Conservation (phyloP, 1,284 basidiomycete genomes). For the Cutaneotrichosporon sp. region DNA sequence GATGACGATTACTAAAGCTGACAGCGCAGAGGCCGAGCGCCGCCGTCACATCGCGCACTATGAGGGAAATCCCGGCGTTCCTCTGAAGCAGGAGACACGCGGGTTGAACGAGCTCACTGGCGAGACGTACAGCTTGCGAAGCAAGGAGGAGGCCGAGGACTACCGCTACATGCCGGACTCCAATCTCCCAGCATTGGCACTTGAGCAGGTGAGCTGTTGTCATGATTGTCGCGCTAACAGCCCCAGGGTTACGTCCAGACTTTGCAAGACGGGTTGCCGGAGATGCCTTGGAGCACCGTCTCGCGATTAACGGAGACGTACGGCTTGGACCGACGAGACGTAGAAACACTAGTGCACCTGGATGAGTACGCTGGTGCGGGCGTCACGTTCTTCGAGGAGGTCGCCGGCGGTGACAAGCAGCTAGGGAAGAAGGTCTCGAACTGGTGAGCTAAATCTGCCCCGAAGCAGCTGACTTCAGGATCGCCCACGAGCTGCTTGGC, state of each 20-base stretch:
- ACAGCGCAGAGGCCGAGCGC: slow-evolving; percentile 61
- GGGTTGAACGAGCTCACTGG: slow-evolving; percentile 83
- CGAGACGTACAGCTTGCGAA: slow-evolving; percentile 77
- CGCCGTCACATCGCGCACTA: slow-evolving; percentile 48
- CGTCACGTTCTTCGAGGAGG: slow-evolving; percentile 73
- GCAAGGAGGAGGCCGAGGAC: slow-evolving; percentile 92
- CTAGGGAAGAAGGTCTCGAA: slow-evolving; percentile 70
- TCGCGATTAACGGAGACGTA: slow-evolving; percentile 61
- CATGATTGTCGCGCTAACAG: background rate
- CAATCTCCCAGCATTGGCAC: slow-evolving; percentile 75
- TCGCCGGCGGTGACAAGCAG: slow-evolving; percentile 47
- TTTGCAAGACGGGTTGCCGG: slow-evolving; percentile 67
- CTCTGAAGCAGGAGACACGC: slow-evolving; percentile 75
- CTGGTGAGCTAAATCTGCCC: slow-evolving; percentile 61
- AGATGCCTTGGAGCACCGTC: slow-evolving; percentile 71
- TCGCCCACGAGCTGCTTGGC: slow-evolving; percentile 81
- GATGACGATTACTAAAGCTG: background rate
- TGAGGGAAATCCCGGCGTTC: slow-evolving; percentile 23
- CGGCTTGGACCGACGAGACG: slow-evolving; percentile 66
- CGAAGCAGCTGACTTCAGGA: slow-evolving; percentile 59
- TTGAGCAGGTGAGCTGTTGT: slow-evolving; percentile 56
- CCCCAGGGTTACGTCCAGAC: slow-evolving; percentile 63
- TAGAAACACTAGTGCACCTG: slow-evolving; percentile 73
- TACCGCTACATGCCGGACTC: slow-evolving; percentile 99
- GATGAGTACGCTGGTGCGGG: slow-evolving; percentile 60